Conservation (phyloP, 2,329 filamentous ascomycete genomes). For the Raffaelea arxii region DNA sequence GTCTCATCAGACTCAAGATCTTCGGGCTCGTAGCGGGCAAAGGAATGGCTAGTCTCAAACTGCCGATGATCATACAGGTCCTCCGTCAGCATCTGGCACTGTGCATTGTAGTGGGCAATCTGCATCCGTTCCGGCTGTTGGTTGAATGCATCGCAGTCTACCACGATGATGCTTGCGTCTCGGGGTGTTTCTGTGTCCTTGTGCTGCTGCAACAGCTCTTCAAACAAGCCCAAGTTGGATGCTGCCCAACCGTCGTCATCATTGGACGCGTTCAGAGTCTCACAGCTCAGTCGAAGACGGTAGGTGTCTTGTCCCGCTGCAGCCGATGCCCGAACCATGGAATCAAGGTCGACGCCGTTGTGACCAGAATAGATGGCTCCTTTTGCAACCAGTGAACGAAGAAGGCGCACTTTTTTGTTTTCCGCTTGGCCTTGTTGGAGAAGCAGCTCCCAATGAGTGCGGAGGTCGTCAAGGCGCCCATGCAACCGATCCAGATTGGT, state of each 20-base stretch:
- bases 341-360: background rate
- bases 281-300: too few relatives aligned
- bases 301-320: background rate
- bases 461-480: background rate
- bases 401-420: background rate
- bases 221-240: background rate
- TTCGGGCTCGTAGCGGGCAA: background rate
- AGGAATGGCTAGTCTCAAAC: background rate
- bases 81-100: background rate
- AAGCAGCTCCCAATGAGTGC: background rate
- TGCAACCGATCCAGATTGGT: background rate
- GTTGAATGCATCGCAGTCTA: slow-evolving; percentile 4
- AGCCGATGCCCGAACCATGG: background rate
- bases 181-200: too few relatives aligned
- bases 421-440: background rate
- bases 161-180: background rate
- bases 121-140: background rate
- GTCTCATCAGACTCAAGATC: background rate
- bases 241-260: background rate
- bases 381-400: background rate
- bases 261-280: too few relatives aligned
- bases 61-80: slow-evolving; percentile 1
- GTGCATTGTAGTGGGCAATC: background rate
- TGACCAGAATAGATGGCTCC: slow-evolving; percentile 3
- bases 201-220: background rate